Percentiles rank a stretch among this genome's conserved stretches.
phyloP scores from a whole-genome alignment of 495 filamentous ascomycete genomes.

The Pseudoneurospora amorphoporcata region DNA sequence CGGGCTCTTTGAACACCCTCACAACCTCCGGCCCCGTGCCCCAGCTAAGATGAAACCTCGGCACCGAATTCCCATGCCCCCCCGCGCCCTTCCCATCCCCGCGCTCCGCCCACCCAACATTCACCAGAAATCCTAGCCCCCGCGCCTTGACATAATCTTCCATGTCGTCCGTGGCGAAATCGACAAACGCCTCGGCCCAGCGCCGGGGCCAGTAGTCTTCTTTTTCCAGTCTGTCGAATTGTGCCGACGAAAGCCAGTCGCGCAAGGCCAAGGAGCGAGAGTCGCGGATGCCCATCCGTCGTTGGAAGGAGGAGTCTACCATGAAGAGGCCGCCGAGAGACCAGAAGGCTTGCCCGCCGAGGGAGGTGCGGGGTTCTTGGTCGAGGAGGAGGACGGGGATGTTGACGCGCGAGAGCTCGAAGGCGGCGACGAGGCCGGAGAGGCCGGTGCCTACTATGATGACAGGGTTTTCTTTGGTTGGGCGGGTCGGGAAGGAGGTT shows the following conservation, averaged over 20 bases:
- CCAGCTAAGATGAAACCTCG: slow-evolving; percentile 42
- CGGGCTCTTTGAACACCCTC: slow-evolving; percentile 38
- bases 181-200: slow-evolving; percentile 45
- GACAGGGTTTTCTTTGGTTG: slow-evolving; percentile 20
- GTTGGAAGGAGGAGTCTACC: slow-evolving; percentile 38
- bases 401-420: slow-evolving; percentile 33
- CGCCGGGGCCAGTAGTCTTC: slow-evolving; percentile 40
- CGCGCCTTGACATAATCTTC: slow-evolving; percentile 37
- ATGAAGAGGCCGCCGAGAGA: slow-evolving; percentile 44
- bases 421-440: slow-evolving; percentile 42
- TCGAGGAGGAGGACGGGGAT: slow-evolving; percentile 35
- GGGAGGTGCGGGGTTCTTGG: slow-evolving; percentile 36
- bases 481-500: neutral
- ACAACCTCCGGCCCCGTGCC: slow-evolving; percentile 44
- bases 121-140: slow-evolving; percentile 33
- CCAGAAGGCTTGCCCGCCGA: slow-evolving; percentile 47
- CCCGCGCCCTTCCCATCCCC: slow-evolving; percentile 33
- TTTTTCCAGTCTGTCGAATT: slow-evolving; percentile 32
- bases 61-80: slow-evolving; percentile 43
- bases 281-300: slow-evolving; percentile 40
- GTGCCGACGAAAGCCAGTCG: slow-evolving; percentile 41
- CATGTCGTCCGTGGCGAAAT: slow-evolving; percentile 40
- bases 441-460: slow-evolving; percentile 43
- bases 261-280: slow-evolving; percentile 36
- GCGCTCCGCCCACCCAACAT: slow-evolving; percentile 42